These are phyloP conservation scores for Chaetomium sp. DNA, from an alignment of 2,329 filamentous ascomycete species.

Conservation along the genomic window DNA sequence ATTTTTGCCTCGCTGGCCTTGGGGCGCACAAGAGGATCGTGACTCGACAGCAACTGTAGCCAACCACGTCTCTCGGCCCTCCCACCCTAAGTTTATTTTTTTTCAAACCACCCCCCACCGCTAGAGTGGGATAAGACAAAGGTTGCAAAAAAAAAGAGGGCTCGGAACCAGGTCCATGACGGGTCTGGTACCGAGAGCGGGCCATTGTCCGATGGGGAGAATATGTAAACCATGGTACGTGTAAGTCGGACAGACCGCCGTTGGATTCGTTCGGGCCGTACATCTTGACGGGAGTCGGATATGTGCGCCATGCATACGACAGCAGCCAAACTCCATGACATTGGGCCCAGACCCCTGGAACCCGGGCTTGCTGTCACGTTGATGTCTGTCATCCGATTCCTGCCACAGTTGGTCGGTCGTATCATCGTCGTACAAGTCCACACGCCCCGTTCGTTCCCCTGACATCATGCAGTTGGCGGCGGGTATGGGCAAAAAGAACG, in stretches of 20 bases:
- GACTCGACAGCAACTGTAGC: background rate
- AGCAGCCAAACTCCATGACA: background rate
- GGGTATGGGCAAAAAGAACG: too few relatives aligned
- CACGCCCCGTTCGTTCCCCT: background rate
- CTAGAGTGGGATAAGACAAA: too few relatives aligned
- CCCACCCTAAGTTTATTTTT: background rate
- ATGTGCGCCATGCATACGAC: background rate
- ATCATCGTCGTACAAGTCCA: too few relatives aligned
- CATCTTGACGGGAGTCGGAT: too few relatives aligned
- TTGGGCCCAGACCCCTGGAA: conserved; percentile 1
- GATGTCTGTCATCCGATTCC: too few relatives aligned
- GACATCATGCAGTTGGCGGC: background rate
- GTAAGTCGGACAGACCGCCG: background rate
- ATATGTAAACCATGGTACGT: background rate
- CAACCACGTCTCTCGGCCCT: conserved; percentile 2
- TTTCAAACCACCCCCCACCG: too few relatives aligned
- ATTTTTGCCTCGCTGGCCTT: background rate
- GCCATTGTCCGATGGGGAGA: conserved; percentile 1
- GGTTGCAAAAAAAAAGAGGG: too few relatives aligned
- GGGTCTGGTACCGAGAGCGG: background rate
- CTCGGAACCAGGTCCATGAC: too few relatives aligned
- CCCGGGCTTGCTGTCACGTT: background rate
- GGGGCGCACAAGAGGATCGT: background rate
- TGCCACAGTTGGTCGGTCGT: too few relatives aligned
- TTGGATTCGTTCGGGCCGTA: background rate